Evolutionary conservation across 257 asterid genomes (phyloP).

Genomic region (Anisodus tanguticus): DNA sequence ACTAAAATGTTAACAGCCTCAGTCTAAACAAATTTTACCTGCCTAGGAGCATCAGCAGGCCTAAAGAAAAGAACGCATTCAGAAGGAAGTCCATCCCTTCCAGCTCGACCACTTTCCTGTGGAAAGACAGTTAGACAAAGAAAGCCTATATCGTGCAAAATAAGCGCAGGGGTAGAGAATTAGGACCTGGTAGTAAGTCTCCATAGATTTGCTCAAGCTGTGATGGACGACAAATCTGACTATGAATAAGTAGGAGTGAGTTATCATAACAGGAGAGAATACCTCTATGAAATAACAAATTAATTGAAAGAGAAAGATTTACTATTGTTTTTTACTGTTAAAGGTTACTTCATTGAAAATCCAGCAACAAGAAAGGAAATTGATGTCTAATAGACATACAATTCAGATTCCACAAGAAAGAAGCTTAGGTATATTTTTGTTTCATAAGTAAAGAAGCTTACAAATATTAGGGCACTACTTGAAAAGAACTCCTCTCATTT

Average conservation of each 20-base stretch:
- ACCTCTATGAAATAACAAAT: not conserved
- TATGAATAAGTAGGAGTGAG: constrained; percentile 41
- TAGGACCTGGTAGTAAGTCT: constrained; percentile 94
- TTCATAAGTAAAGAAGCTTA: not conserved
- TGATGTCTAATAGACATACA: constrained; percentile 1
- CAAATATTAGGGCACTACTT: not conserved
- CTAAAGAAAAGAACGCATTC: constrained; percentile 91
- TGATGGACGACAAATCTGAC: constrained; percentile 99
- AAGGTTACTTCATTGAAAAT: not conserved
- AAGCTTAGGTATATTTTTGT: not conserved
- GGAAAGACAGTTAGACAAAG: constrained; percentile 40
- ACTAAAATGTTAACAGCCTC: constrained; percentile 13
- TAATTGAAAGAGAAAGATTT: not conserved
- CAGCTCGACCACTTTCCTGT: constrained; percentile 99
- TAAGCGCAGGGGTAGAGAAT: constrained; percentile 30
- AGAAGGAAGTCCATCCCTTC: constrained; percentile 99
- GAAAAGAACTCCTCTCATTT: constrained; percentile 24
- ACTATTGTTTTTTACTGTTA: not conserved
- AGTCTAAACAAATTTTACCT: constrained; percentile 52
- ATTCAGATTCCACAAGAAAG: constrained; percentile 10
- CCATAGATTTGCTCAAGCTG: constrained; percentile 99
- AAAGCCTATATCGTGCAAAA: constrained; percentile 40
- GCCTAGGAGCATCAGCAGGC: constrained; percentile 94
- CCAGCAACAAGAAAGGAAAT: constrained; percentile 6
- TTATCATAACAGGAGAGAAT: not conserved